Base-by-base conservation (phyloP, 2,329 filamentous ascomycete genomes). In the Penicillium italicum region DNA sequence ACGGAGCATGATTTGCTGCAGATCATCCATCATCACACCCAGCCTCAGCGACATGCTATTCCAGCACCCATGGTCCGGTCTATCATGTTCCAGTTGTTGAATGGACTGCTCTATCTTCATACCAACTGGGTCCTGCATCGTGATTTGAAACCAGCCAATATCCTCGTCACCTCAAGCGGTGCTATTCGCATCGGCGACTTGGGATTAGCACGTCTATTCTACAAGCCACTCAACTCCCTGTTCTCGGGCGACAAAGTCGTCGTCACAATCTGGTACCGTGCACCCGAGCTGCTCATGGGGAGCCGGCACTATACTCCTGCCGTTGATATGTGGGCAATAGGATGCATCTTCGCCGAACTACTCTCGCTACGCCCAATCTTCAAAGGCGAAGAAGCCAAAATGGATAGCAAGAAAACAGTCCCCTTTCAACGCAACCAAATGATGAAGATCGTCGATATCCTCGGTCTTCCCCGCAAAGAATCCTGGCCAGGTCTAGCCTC, bases 211-310 rank as follows among this genome's bases (percentile, higher is more conserved):
- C 86, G 94, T 18, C 81, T 97, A 2, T 97, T 97, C 74, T 88
- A 94, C 76, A 97, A 97, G 70, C 94, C 94, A 0, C 79, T 97
- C 0, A 91, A 96, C 67, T 90, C 90, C 0, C 82, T 99, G 1
- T 99, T 94, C 74, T 89, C 85, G 18, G 94, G 94, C 50, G 94
- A 99, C 66, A 99, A 99, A 72, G 94, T 99, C 2, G 94, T 99
- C 50, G 94, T 99, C 14, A 99, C 94, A 0, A 99, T 99, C 60
- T 99, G 94, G 94, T 99, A 99, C 69, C 90, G 94, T 22, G 94
- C 94, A 0, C 94, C 94, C 0, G 94, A 99, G 73, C 81, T 99
- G 4, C 84, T 99, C 1, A 84, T 99, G 3, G 94, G 94, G 2
- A 91, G 88, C 47, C 84, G 90, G n/a, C 94, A 99, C 73, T 99